Percentiles rank a stretch among this genome's conserved stretches.
Conservation (phyloP, 2,329 filamentous ascomycete genomes). For the Dryadomyces sulphureus region DNA sequence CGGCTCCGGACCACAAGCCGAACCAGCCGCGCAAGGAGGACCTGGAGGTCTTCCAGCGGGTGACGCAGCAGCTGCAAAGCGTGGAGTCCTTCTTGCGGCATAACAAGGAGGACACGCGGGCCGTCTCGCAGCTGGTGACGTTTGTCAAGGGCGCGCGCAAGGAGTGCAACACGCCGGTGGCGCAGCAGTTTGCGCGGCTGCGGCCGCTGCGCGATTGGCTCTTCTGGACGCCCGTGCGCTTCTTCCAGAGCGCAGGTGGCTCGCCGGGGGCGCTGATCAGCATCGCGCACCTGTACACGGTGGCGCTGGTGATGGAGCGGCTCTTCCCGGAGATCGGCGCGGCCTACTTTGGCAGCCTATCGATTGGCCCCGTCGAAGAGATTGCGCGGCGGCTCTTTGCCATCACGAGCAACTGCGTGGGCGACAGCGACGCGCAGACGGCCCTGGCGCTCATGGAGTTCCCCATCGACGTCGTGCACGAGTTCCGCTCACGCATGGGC, state of each 20-base stretch:
- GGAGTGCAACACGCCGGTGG: slow-evolving; percentile 52
- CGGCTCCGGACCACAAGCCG: slow-evolving; percentile 44
- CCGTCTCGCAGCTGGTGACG: slow-evolving; percentile 53
- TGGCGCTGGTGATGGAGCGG: slow-evolving; percentile 75
- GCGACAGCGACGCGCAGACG: slow-evolving; percentile 43
- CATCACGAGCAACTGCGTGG: slow-evolving; percentile 45
- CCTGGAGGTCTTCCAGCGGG: slow-evolving; percentile 50
- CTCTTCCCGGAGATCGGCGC: slow-evolving; percentile 85
- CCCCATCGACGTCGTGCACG: slow-evolving; percentile 52
- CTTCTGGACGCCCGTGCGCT: slow-evolving; percentile 84
- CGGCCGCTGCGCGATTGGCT: slow-evolving; percentile 84
- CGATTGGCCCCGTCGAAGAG: slow-evolving; percentile 69
- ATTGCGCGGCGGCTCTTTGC: slow-evolving; percentile 64
- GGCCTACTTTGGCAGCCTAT: slow-evolving; percentile 72
- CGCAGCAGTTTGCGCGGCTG: slow-evolving; percentile 80
- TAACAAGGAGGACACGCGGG: slow-evolving; percentile 52
- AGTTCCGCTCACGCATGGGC: slow-evolving; percentile 56
- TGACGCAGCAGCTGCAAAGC: slow-evolving; percentile 50
- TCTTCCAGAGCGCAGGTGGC: slow-evolving; percentile 61
- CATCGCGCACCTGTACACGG: slow-evolving; percentile 82
- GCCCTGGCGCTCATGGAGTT: slow-evolving; percentile 57
- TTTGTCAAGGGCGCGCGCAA: slow-evolving; percentile 61
- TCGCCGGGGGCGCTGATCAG: slow-evolving; percentile 69
- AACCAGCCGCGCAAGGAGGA: slow-evolving; percentile 55
- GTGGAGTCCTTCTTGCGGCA: slow-evolving; percentile 55